Base-by-base conservation (phyloP, 2,329 filamentous ascomycete species). In the Colletotrichum graminicola region DNA sequence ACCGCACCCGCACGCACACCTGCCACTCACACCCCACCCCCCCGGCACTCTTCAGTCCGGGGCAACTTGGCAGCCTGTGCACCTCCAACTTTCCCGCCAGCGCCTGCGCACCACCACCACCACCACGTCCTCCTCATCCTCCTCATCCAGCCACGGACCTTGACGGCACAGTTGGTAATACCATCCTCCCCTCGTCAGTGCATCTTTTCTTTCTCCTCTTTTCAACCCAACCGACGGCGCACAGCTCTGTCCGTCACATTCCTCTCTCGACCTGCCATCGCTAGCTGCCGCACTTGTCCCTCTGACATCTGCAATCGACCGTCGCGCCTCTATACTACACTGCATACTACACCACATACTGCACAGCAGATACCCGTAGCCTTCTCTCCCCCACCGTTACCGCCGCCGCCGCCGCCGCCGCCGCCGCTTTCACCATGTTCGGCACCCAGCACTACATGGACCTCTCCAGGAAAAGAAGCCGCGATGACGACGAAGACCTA, bases 401-500 rank as follows among this genome's bases (percentile, higher is more conserved):
- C 16, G 10, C 18, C 43, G 18, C 18, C 41, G 6, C 41, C 41
- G 41, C 41, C 41, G 6, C 6, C 16, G 41, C 43, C 18, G 41
- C 16, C 6, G 41, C 18, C 2, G 43, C 34, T 23, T 32, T 16
- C 52, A 67, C 45, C 23, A 70, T 74, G 70, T 66, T 71, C 54
- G 61, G 64, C 14, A 45, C 57, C 18, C 59, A 64, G 52, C 62
- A 51, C 29, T 63, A 66, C 51, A 36, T 41, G 23, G 71, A 72
- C n/a, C 8, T 49, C 21, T 47, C 51, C 26, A 60, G 66, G 56
- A 74, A 74, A 71, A 64, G 71, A 51, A 62, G 56, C 2, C 68
- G 72, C 11, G 84, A 86, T 23, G 85, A 86, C 26, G 85, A 86
- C 29, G 84, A 85, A 36, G 80, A 83, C 26, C 68, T 81, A n/a